A percentile compares a stretch with the other conserved stretches of the same genome.
Conservation (phyloP, 495 filamentous ascomycete genomes). For the Tuber calosporum region DNA sequence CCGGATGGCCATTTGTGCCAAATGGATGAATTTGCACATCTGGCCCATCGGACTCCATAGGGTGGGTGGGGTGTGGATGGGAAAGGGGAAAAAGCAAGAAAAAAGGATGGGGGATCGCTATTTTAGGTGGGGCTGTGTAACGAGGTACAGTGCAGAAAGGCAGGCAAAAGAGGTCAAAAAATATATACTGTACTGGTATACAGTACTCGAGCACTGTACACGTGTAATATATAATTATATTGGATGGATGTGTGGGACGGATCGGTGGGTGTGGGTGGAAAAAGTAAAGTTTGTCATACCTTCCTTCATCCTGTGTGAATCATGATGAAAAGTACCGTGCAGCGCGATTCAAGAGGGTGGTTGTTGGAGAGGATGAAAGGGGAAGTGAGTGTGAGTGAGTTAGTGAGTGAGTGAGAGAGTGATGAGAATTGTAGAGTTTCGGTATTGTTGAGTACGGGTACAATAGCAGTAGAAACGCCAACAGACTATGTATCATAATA, state of each 20-base stretch:
- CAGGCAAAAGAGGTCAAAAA: not conserved
- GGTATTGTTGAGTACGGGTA: too few relatives aligned
- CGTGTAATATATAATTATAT: not conserved
- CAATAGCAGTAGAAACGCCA: too few relatives aligned
- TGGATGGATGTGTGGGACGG: slow-evolving; percentile 1
- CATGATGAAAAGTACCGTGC: slow-evolving; percentile 5
- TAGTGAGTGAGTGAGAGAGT: too few relatives aligned
- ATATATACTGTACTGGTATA: too few relatives aligned
- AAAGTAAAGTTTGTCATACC: slow-evolving; percentile 5
- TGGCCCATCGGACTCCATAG: not conserved
- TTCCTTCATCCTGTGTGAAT: not conserved
- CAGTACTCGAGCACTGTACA: too few relatives aligned
- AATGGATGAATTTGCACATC: not conserved
- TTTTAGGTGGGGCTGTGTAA: slow-evolving; percentile 4
- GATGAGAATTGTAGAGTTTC: not conserved
- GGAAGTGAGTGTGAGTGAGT: too few relatives aligned
- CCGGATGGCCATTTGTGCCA: not conserved
- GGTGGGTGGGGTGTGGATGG: not conserved
- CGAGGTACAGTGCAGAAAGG: not conserved
- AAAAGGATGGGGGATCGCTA: too few relatives aligned
- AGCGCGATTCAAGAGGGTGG: not conserved
- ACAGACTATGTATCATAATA: too few relatives aligned
- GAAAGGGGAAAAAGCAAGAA: not conserved
- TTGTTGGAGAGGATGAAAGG: not conserved
- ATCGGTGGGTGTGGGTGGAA: not conserved